Percentiles rank a stretch among this genome's conserved stretches.
phyloP scores from a whole-genome alignment of 2,329 filamentous ascomycete species.

The Colletotrichum echinochloae region DNA sequence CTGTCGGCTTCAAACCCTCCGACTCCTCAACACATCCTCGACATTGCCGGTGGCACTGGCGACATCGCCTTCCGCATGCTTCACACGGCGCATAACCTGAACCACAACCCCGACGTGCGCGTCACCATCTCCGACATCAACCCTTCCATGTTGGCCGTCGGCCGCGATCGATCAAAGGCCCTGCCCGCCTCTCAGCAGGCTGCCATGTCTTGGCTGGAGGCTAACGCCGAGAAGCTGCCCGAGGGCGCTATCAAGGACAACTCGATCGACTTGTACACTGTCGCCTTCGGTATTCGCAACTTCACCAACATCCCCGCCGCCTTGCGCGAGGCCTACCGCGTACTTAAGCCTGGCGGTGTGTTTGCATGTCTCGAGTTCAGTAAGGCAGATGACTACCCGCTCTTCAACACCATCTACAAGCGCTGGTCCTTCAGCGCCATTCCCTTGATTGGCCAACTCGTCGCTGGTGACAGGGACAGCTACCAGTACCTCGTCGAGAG shows the following conservation, averaged over 20 bases:
- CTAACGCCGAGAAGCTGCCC: conserved; percentile 85
- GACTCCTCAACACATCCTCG: conserved; percentile 79
- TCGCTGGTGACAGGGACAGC: conserved; percentile 92
- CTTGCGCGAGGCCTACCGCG: conserved; percentile 84
- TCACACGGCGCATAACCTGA: conserved; percentile 84
- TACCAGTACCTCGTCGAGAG: conserved; percentile 99
- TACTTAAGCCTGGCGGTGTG: conserved; percentile 92
- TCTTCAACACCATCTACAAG: conserved; percentile 91
- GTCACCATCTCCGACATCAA: conserved; percentile 98
- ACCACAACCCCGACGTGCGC: conserved; percentile 76
- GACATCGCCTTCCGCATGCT: conserved; percentile 98
- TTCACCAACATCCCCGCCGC: conserved; percentile 93
- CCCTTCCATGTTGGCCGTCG: conserved; percentile 91
- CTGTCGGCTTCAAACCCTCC: conserved; percentile 60
- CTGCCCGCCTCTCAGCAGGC: conserved; percentile 67
- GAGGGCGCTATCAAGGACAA: conserved; percentile 68
- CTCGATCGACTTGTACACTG: conserved; percentile 94
- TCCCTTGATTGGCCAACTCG: conserved; percentile 92
- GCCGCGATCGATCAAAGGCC: conserved; percentile 78
- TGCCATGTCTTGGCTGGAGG: conserved; percentile 82
- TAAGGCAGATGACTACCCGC: conserved; percentile 78
- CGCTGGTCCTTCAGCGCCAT: conserved; percentile 96
- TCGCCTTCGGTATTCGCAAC: conserved; percentile 97
- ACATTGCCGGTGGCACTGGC: conserved; percentile 96
- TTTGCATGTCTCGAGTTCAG: conserved; percentile 98